Conservation (phyloP, 2,329 filamentous ascomycete species). For the Colletotrichum sp. region DNA sequence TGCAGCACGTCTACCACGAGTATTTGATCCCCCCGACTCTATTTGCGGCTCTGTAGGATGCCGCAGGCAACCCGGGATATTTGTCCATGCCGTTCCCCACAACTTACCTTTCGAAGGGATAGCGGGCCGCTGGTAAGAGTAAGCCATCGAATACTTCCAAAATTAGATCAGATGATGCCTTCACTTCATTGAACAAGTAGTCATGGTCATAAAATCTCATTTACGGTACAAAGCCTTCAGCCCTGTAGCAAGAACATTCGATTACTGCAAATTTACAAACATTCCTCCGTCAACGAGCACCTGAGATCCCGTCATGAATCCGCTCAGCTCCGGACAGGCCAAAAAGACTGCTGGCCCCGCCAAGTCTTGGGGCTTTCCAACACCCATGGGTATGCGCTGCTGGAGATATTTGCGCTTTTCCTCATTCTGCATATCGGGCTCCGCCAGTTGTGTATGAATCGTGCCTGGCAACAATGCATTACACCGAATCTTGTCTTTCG, state of each 20-base stretch:
- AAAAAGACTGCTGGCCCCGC: slow-evolving; percentile 76
- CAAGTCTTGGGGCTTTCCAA: slow-evolving; percentile 66
- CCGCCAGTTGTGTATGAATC: slow-evolving; percentile 73
- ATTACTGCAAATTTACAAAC: slow-evolving; percentile 73
- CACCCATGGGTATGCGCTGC: slow-evolving; percentile 67
- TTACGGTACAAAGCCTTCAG: background rate
- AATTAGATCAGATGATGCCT: background rate
- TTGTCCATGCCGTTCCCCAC: background rate
- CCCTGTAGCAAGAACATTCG: background rate
- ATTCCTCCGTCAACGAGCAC: slow-evolving; percentile 76
- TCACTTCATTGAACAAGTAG: background rate
- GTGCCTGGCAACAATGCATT: slow-evolving; percentile 75
- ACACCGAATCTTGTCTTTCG: slow-evolving; percentile 69
- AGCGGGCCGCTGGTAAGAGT: background rate
- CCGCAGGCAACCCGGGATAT: background rate
- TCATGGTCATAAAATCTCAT: background rate
- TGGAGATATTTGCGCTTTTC: slow-evolving; percentile 71
- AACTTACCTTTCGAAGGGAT: background rate
- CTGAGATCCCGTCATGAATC: slow-evolving; percentile 72
- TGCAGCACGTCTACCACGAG: background rate
- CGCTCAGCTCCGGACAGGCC: slow-evolving; percentile 67
- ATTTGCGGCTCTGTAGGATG: background rate
- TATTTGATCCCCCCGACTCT: background rate
- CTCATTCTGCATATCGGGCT: slow-evolving; percentile 69
- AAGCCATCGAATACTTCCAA: background rate